Evolutionary conservation across 2,329 filamentous ascomycete species (phyloP).

Genomic region (Pseudomassariella vexata): DNA sequence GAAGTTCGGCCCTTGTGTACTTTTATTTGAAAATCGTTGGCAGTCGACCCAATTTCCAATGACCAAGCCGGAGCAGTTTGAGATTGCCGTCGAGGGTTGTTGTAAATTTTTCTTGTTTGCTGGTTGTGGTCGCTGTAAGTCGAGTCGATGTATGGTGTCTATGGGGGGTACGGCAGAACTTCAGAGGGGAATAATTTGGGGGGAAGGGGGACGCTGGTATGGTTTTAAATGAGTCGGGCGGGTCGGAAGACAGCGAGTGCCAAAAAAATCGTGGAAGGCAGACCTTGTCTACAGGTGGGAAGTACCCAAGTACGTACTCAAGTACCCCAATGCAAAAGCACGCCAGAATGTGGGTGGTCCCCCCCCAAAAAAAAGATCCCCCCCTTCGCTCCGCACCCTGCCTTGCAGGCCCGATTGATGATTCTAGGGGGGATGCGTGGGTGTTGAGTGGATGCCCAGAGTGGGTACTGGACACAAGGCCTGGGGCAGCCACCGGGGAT

Average conservation of each 20-base stretch:
- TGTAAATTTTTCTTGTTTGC: not conserved
- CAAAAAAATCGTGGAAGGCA: too few relatives aligned
- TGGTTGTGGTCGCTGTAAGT: conserved; percentile 10
- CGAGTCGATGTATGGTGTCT: conserved; percentile 18
- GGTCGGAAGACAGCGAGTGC: too few relatives aligned
- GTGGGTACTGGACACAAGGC: too few relatives aligned
- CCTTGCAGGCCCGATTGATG: conserved; percentile 6
- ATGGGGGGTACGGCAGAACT: conserved; percentile 19
- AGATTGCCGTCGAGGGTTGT: not conserved
- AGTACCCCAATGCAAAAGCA: conserved; percentile 4
- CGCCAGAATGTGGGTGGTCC: conserved; percentile 9
- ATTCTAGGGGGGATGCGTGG: conserved; percentile 5
- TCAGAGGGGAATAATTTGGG: conserved; percentile 22
- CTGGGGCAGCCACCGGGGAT: conserved; percentile 7
- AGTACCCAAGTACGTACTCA: conserved; percentile 4
- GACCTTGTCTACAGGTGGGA: conserved; percentile 12
- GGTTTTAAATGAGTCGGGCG: conserved; percentile 28
- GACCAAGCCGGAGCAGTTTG: too few relatives aligned
- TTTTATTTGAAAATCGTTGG: too few relatives aligned
- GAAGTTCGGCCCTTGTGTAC: too few relatives aligned
- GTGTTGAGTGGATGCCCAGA: conserved; percentile 3
- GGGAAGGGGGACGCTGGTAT: conserved; percentile 26
- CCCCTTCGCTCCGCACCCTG: conserved; percentile 8
- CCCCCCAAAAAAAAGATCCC: conserved; percentile 7
- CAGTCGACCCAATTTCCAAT: too few relatives aligned